These are phyloP conservation scores for Cunninghamia lanceolata DNA, from an alignment of 75 land plant species.

Conservation along the genomic window DNA sequence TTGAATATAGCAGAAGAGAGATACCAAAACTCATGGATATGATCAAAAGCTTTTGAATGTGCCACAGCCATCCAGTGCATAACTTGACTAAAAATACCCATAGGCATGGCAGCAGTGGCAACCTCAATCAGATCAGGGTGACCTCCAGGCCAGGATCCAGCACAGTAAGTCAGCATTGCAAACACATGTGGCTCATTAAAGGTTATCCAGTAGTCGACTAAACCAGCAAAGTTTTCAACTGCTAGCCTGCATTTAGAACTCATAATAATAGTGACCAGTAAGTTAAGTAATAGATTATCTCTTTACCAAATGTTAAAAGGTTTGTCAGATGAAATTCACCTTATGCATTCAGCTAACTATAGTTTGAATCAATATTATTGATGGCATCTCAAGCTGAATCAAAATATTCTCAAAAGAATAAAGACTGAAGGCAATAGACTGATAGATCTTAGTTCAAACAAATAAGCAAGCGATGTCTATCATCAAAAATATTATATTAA, in stretches of 20 bases:
- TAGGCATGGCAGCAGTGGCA: constrained; percentile 87
- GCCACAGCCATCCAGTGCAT: constrained; percentile 89
- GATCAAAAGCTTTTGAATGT: constrained; percentile 88
- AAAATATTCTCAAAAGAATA: background rate
- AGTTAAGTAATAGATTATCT: background rate
- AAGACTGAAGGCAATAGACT: background rate
- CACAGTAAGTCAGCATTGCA: constrained; percentile 95
- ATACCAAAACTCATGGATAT: constrained; percentile 82
- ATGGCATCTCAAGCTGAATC: background rate
- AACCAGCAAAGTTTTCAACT: constrained; percentile 66
- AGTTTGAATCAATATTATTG: background rate
- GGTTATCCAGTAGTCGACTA: constrained; percentile 95
- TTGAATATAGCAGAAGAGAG: background rate
- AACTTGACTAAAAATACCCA: constrained; percentile 76
- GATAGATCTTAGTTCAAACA: background rate
- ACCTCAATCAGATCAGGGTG: constrained; percentile 91
- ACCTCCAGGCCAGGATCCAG: constrained; percentile 99
- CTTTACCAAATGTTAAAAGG: background rate
- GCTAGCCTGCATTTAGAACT: constrained; percentile 63
- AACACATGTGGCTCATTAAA: constrained; percentile 99
- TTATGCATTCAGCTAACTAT: background rate
- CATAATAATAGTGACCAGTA: constrained; percentile 4
- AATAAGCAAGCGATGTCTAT: background rate
- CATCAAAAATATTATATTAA: background rate
- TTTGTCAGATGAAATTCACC: background rate